Percentiles rank a stretch among this genome's conserved stretches.
Evolutionary conservation across 306 rosid species (phyloP).

Genomic region (Spatholobus suberectus): DNA sequence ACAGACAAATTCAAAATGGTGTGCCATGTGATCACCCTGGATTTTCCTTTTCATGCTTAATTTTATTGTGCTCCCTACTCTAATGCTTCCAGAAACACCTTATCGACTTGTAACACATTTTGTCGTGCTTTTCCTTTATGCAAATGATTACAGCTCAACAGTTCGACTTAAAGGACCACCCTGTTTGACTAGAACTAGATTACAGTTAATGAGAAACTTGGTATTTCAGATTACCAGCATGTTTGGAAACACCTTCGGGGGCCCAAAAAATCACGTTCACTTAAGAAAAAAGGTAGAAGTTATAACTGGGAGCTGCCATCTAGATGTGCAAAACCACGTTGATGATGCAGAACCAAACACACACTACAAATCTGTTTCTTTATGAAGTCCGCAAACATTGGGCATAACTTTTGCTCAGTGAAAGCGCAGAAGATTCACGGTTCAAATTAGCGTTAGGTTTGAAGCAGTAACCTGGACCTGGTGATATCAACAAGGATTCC

Average conservation of each 20-base stretch:
- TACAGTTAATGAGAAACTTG: background rate
- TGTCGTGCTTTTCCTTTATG: background rate
- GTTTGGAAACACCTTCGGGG: no score
- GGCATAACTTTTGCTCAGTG: background rate
- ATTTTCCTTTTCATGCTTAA: slow-evolving; percentile 11
- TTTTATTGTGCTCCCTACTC: background rate
- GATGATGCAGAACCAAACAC: no score
- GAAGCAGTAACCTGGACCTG: background rate
- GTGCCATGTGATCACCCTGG: slow-evolving; percentile 33
- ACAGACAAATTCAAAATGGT: slow-evolving; percentile 2
- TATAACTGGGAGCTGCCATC: no score
- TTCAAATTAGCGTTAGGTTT: background rate
- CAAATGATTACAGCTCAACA: background rate
- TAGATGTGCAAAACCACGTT: no score
- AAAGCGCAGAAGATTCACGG: background rate
- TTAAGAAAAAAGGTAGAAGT: no score
- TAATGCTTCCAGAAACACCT: background rate
- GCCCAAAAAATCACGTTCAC: no score
- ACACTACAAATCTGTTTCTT: background rate
- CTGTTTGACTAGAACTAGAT: background rate
- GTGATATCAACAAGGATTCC: background rate
- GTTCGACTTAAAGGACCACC: background rate
- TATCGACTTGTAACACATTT: background rate
- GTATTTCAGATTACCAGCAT: background rate
- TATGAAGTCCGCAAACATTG: background rate